Evolutionary conservation across 441 rosid genomes (phyloP).

Genomic region (Biscutella auriculata): DNA sequence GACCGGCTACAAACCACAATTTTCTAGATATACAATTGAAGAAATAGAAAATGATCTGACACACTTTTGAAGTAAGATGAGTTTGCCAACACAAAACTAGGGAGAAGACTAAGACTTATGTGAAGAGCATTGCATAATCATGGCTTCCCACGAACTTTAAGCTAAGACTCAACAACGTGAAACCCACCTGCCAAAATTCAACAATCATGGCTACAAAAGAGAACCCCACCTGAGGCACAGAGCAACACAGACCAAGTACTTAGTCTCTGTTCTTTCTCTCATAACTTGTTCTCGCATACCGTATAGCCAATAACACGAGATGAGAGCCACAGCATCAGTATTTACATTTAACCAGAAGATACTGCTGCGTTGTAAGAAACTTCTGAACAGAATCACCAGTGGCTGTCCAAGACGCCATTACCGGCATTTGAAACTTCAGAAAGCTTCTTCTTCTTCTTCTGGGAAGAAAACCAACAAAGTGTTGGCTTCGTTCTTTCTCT

Average conservation of each 20-base stretch:
- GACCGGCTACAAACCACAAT: too few relatives aligned
- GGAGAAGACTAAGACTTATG: background rate
- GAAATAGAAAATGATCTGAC: too few relatives aligned
- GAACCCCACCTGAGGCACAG: conserved; percentile 1
- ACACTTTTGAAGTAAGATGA: background rate
- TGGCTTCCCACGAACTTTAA: conserved; percentile 13
- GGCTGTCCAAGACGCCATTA: conserved; percentile 14
- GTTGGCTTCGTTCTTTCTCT: conserved; percentile 15
- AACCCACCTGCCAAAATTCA: conserved; percentile 8
- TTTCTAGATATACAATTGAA: too few relatives aligned
- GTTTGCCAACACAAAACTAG: conserved; percentile 3
- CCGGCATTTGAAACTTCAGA: conserved; percentile 13
- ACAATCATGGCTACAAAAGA: conserved; percentile 15
- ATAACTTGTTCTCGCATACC: background rate
- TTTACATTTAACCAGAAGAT: conserved; percentile 16
- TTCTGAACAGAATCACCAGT: conserved; percentile 10
- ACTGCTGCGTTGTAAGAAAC: conserved; percentile 4
- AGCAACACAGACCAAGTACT: background rate
- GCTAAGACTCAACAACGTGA: conserved; percentile 5
- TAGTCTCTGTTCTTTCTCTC: background rate
- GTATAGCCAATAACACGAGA: background rate
- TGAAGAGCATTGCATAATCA: conserved; percentile 15
- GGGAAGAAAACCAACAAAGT: conserved; percentile 8
- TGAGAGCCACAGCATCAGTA: conserved; percentile 12
- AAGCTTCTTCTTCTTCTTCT: background rate